These are phyloP conservation scores for Allium cepa DNA, from an alignment of 106 monocot species.

Conservation along the genomic window DNA sequence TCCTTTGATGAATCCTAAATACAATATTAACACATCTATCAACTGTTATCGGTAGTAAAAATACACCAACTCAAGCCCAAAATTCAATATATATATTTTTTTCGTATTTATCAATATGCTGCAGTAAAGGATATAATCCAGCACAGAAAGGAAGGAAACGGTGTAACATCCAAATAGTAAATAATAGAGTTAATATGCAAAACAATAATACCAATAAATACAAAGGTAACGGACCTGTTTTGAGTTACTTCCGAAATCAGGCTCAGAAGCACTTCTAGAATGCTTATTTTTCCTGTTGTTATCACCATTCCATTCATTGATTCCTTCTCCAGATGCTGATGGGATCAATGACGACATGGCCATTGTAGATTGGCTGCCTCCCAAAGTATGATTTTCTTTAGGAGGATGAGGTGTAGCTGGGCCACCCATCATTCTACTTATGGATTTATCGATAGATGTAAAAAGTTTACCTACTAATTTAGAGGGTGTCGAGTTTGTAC, in stretches of 20 bases:
- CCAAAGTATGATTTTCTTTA: slow-evolving; percentile 21
- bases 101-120: no score
- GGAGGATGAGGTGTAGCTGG: slow-evolving; percentile 58
- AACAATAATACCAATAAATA: background rate
- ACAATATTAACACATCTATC: background rate
- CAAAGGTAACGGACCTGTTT: slow-evolving; percentile 44
- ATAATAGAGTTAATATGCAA: no score
- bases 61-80: no score
- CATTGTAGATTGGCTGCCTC: slow-evolving; percentile 62
- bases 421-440: slow-evolving; percentile 79
- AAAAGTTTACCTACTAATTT: slow-evolving; percentile 89
- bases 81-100: no score
- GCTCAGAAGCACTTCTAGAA: slow-evolving; percentile 78
- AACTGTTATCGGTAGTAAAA: no score
- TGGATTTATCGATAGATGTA: slow-evolving; percentile 73
- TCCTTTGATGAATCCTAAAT: slow-evolving; percentile 23
- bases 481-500: slow-evolving; percentile 56
- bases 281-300: slow-evolving; percentile 36
- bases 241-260: slow-evolving; percentile 75
- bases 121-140: background rate
- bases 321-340: slow-evolving; percentile 71
- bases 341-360: slow-evolving; percentile 72
- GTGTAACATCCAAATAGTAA: no score
- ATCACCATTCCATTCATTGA: slow-evolving; percentile 58
- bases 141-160: background rate